A percentile compares a stretch with the other conserved stretches of the same genome.
These are phyloP conservation scores for Nissolia schottii DNA, from an alignment of 306 rosid species.

Conservation along the genomic window DNA sequence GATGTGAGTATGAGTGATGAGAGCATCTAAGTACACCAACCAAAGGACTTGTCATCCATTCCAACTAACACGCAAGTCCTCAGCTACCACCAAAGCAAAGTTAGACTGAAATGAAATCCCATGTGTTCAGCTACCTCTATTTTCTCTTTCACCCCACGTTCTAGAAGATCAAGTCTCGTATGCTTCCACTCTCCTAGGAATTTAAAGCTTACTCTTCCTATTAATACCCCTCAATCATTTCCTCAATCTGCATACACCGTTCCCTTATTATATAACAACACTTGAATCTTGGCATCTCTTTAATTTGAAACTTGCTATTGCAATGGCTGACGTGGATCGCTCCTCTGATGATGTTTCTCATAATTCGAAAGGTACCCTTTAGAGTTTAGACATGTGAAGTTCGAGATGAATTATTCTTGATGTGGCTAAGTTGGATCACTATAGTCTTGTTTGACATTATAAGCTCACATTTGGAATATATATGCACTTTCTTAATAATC, in stretches of 20 bases:
- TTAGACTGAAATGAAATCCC: background rate
- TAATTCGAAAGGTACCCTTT: constrained; percentile 61
- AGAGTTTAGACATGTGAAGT: background rate
- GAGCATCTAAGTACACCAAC: background rate
- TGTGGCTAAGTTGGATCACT: background rate
- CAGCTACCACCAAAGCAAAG: constrained; percentile 70
- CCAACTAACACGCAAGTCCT: constrained; percentile 35
- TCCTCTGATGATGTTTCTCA: constrained; percentile 40
- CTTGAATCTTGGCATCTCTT: background rate
- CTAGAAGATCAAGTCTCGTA: constrained; percentile 17
- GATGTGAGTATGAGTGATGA: background rate
- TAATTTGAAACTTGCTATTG: background rate
- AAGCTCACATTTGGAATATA: background rate
- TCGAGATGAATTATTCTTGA: background rate
- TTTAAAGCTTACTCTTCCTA: constrained; percentile 23
- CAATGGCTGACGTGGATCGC: constrained; percentile 57
- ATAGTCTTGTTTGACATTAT: background rate
- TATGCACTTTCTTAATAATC: background rate
- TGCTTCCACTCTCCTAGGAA: background rate
- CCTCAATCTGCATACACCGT: constrained; percentile 14
- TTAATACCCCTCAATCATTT: constrained; percentile 35
- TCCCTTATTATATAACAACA: background rate
- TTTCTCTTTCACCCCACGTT: constrained; percentile 22
- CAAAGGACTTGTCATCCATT: background rate
- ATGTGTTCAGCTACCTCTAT: constrained; percentile 52